Base-by-base conservation (phyloP, 345 rosid species). In the Mallotus nudiflorus region DNA sequence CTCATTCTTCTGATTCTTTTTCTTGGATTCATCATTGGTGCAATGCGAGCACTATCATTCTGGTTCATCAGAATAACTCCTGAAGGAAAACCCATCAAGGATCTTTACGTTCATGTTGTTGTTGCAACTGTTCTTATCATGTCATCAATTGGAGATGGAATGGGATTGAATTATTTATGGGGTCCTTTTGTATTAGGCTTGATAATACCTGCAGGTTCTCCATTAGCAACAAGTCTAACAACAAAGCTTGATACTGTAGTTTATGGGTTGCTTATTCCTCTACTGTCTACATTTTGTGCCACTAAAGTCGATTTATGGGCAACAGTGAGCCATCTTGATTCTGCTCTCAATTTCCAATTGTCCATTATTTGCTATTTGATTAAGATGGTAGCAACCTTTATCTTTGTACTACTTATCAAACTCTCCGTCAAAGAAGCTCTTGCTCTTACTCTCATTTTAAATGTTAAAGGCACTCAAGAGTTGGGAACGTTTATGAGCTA, bases 131-230 rank as follows among this genome's bases (percentile, higher is more conserved):
- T 74, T 5, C 31, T 77, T 15, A 6, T 69, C 27, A 28, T 77
- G 18, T 77, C 68, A 4, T 9, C 60, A 16, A 2, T 45, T 29
- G 80, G 85, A 5, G 85, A 82, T 16, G 25, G 0, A 24, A 65
- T 65, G 22, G 85, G 80, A 12, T 1, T 75, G 63, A 28, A 58
- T 52, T 69, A 33, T 20, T 18, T 71, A 15, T 76, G 33, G 19
- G 81, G 75, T 0, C 77, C 85, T 25, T 77, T 79, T 51, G 5
- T 74, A 7, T 14, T 77, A 2, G 85, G 85, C 42, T 37, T 82
- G 67, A 54, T 72, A 12, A 69, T 74, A 22, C 85, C 81, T 18
- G 72, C 79, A 6, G 79, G 83, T 6, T 79, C 75, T 31, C 85
- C 83, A 5, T 71, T 79, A 9, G 85, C 83, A 11, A 31, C 69